Evolutionary conservation across 345 rosid species (phyloP).

Genomic region (Aquilaria malaccensis): DNA sequence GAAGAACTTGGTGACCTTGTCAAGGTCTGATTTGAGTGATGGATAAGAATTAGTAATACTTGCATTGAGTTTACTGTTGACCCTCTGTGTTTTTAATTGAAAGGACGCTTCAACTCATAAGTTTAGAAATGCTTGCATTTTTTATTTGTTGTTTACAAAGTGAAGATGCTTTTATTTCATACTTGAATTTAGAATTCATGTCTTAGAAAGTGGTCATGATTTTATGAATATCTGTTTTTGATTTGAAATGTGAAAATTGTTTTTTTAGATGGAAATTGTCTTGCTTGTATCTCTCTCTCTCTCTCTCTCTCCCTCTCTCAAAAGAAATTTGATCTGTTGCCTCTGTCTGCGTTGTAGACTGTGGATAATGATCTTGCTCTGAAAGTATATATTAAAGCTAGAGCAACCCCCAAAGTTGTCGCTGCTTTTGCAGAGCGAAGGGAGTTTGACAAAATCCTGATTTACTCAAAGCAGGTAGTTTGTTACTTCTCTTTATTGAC

Average conservation of each 20-base stretch:
- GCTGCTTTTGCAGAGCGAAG: slow-evolving; percentile 98
- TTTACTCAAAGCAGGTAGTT: slow-evolving; percentile 87
- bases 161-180: too few species aligned
- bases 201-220: slow-evolving; percentile 5
- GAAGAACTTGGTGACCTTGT: slow-evolving; percentile 99
- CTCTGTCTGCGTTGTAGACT: slow-evolving; percentile 46
- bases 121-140: too few species aligned
- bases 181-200: background rate
- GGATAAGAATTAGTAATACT: background rate
- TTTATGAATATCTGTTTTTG: background rate
- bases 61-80: background rate
- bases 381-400: slow-evolving; percentile 92
- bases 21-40: slow-evolving; percentile 51
- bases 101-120: too few species aligned
- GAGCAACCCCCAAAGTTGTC: slow-evolving; percentile 96
- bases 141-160: too few species aligned
- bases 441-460: slow-evolving; percentile 93
- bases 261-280: background rate
- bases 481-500: slow-evolving; percentile 1
- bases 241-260: background rate
- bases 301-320: too few species aligned
- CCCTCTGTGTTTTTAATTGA: background rate
- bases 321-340: background rate
- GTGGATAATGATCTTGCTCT: slow-evolving; percentile 98
- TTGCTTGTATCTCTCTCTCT: too few species aligned